Base-by-base conservation (phyloP, 2,329 filamentous ascomycete genomes). In the Cordyceps fumosorosea region DNA sequence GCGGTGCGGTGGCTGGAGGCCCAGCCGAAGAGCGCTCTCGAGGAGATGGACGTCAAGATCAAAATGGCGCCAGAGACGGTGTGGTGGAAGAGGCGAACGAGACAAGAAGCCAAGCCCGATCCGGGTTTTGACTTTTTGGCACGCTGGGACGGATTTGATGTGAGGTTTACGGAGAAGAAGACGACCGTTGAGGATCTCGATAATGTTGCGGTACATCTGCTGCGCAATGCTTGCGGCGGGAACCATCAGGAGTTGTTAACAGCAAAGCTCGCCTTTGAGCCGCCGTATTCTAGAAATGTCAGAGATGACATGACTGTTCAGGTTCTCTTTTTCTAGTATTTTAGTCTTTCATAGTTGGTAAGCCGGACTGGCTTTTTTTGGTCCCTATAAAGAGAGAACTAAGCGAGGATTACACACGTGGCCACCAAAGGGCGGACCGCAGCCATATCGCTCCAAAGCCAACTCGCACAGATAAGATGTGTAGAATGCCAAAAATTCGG, bases 271-370 rank as follows among this genome's bases (percentile, higher is more conserved):
- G 89, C 88, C 0, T 79, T 90, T 20, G 83, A 85, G 4, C 85
- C 85, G 65, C 89, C 89, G 0, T 88, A 86, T 66, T 86, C 85
- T 37, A 79, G 89, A 65, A 65, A 66, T 48, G 67, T 70, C 44
- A 84, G 87, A 66, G 89, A 92, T 70, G 89, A 92, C 71, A 78
- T 91, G 62, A 92, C 89, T 0, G 87, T 92, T 10, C 87, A 92
- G 74, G 89, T 92, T 48, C 88, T 91, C 64, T 91, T 62, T 8
- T 56, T 56, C 16, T 55, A 47, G 44, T n/a, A 20, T 44, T 44
- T 18, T 29, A 29, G 26, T 3, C 6, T 29, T 29, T 3, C 6
- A 29, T 29, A 29, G 26, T n/a, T 29, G 6, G 26, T 29, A 3
- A 29, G 29, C 8, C 5, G 5, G 29, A 7, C 5, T 29, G 29